Base-by-base conservation (phyloP, 768 basidiomycete species). In the Chalciporus piperatus region DNA sequence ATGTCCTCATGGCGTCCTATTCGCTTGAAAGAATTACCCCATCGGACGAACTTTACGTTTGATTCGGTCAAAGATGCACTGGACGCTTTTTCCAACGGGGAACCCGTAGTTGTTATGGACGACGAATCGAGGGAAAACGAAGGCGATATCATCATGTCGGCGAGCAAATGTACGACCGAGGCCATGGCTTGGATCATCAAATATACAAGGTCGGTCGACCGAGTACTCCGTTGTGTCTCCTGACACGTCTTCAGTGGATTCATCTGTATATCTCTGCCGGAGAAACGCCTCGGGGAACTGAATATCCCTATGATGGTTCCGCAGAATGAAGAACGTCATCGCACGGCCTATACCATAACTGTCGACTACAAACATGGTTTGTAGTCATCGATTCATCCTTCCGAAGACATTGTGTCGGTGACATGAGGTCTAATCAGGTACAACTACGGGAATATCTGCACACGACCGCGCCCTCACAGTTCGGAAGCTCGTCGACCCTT, bases 101-200 rank as follows among this genome's bases (percentile, higher is more conserved):
- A 96, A 64, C 94, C 98, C 58, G 77, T 99, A 48, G 90, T 99
- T 1, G 97, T 98, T 6, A 93, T 98, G 88, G 97, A 99, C 68
- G 96, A 98, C 70, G 91, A 97, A 71, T 76, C 78, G 57, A 77
- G 97, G 53, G 97, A 99, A 73, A 99, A 99, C 67, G 97, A 99
- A 67, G 96, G 97, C 2, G 97, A 99, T 69, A 73, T 99, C 51
- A 92, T 98, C 65, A 87, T 93, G 63, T 84, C 96, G 13, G 97
- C 84, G 3, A 77, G 78, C 22, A 80, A 84, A 46, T 85, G 91
- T 58, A 92, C 94, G 35, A 91, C 92, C 1, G 91, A 98, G 70
- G 91, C 94, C 65, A 98, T 99, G 97, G 96, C 97, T 1, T 99
- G 92, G 92, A 89, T 99, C 81, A 94, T 99, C 67, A 88, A 89